Percentiles rank a stretch among this genome's conserved stretches.
Evolutionary conservation across 2,329 filamentous ascomycete genomes (phyloP).

Genomic region (Parastagonospora nodorum): DNA sequence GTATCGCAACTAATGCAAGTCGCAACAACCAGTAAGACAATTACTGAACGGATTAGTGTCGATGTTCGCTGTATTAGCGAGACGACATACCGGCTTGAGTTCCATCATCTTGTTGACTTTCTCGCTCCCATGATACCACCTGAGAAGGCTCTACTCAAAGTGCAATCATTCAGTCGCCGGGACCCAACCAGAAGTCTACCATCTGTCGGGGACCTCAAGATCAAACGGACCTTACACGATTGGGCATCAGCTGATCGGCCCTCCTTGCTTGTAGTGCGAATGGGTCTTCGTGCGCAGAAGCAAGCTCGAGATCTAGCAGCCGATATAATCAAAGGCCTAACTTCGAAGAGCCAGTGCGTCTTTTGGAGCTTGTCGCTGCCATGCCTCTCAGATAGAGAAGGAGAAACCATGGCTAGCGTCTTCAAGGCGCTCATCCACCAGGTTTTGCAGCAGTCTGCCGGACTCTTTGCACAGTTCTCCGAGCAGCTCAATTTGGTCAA

Average conservation of each 20-base stretch:
- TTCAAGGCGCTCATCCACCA: not conserved
- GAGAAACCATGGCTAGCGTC: not conserved
- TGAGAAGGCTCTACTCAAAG: not conserved
- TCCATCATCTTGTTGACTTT: conserved; percentile 4
- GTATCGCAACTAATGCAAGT: not conserved
- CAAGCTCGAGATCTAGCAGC: conserved; percentile 6
- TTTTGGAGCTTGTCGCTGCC: conserved; percentile 5
- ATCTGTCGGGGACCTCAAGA: not conserved
- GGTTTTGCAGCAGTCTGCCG: not conserved
- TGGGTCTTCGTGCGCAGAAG: conserved; percentile 1
- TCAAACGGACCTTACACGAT: not conserved
- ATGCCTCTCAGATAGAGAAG: not conserved
- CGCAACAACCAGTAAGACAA: not conserved
- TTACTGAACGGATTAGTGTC: not conserved
- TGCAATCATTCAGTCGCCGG: conserved; percentile 2
- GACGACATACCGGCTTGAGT: conserved; percentile 2
- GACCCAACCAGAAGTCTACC: not conserved
- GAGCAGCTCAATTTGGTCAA: not conserved
- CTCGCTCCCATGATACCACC: conserved; percentile 1
- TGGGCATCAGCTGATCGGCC: not conserved
- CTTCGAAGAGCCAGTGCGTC: not conserved
- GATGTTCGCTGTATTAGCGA: not conserved
- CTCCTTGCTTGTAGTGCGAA: conserved; percentile 5
- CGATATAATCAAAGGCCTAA: conserved; percentile 6
- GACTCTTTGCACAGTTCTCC: not conserved